phyloP scores from a whole-genome alignment of 345 rosid genomes.

The Bruguiera parviflora region DNA sequence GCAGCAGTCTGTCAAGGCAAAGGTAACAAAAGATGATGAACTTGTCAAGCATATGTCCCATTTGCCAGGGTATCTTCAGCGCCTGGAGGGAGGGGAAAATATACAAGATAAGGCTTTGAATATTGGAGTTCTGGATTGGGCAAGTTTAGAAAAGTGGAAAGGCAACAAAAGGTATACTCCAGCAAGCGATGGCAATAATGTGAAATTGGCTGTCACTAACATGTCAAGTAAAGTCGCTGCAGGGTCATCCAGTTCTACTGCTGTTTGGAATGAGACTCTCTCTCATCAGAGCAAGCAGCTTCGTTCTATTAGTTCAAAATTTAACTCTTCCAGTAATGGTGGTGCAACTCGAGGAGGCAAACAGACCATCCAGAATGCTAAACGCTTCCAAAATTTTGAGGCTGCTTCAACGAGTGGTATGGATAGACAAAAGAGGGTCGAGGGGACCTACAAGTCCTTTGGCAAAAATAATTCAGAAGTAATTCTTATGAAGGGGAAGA shows the following conservation, averaged over 20 bases:
- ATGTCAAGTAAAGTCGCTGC: constrained; percentile 22
- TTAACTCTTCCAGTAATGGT: constrained; percentile 25
- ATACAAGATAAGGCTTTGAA: constrained; percentile 59
- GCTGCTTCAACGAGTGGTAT: constrained; percentile 40
- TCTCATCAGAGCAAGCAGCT: constrained; percentile 21
- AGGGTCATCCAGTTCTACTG: constrained; percentile 29
- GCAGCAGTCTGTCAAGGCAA: constrained; percentile 27
- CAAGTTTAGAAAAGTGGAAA: constrained; percentile 64
- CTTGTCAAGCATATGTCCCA: constrained; percentile 74
- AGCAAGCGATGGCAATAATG: constrained; percentile 26
- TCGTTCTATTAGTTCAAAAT: constrained; percentile 25
- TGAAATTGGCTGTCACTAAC: constrained; percentile 22
- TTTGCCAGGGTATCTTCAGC: constrained; percentile 71
- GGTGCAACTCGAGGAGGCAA: constrained; percentile 37
- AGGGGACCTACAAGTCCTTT: constrained; percentile 32
- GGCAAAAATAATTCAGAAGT: constrained; percentile 14
- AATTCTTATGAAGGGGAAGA: constrained; percentile 19
- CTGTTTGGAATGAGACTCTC: constrained; percentile 29
- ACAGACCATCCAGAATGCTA: constrained; percentile 31
- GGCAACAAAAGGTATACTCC: constrained; percentile 24
- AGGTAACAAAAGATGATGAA: constrained; percentile 49
- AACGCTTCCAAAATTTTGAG: constrained; percentile 37
- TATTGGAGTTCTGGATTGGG: constrained; percentile 93
- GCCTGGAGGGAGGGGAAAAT: constrained; percentile 44
- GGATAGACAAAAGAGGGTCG: constrained; percentile 31